Base-by-base conservation (phyloP, 2,329 filamentous ascomycete species). In the Fusarium sp. region DNA sequence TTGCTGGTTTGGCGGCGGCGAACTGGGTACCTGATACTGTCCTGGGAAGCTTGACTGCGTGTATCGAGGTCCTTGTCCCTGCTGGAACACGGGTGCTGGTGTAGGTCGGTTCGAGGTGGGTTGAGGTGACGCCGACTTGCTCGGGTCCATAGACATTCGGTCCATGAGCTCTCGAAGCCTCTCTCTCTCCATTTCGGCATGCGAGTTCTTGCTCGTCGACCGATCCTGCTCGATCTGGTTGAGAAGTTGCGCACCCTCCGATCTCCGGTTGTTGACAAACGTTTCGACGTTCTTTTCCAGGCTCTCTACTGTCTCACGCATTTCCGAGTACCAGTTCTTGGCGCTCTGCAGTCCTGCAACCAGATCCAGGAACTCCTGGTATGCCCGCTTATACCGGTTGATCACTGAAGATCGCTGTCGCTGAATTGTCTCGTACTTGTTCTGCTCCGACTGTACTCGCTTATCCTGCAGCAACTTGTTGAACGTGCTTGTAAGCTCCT, bases 221-320 rank as follows among this genome's bases (percentile, higher is more conserved):
- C 92, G 92, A 60, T 93, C 91, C 75, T 93, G 91, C 82, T 98
- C 95, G 72, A 99, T 99, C 76, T 95, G 93, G 76, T 90, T 91
- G 38, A 99, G 89, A 6, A 99, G 89, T 80, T 98, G 94, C 0
- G 94, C 94, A 5, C 96, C 96, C 85, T 99, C 96, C 1, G 94
- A 93, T 69, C 95, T 88, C 61, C 96, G 90, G 82, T 99, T 99
- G 85, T 95, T 97, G 74, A 99, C 95, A 83, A 99, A 99, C 0
- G 93, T 93, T 75, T 98, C 96, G 2, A 99, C 96, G 78, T 99
- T 99, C 88, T 98, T 96, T 78, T 95, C 91, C 45, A 98, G 86
- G 80, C 94, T 98, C 75, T 96, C 93, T 0, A 97, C 94, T 1
- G 95, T 98, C 73, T 98, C 95, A 77, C 93, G 93, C 95, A 98